Conservation (phyloP, 73 alveolate genomes). For the Diophrys appendiculata region DNA sequence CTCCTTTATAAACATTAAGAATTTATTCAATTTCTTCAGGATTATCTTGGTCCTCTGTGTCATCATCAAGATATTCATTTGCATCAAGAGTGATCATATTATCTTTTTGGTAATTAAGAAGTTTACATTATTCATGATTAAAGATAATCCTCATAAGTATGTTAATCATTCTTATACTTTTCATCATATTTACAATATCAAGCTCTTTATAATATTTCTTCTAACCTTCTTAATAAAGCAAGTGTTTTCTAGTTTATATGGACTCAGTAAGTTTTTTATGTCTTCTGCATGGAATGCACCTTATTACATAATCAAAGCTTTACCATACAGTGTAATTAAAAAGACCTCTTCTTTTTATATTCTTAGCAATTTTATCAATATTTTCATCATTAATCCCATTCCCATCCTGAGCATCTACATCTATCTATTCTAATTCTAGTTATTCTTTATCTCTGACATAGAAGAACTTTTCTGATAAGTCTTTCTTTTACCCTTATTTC, state of each 20-base stretch:
- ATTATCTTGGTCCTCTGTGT: too few relatives aligned
- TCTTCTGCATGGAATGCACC: slow-evolving; percentile 5
- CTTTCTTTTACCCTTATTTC: background rate
- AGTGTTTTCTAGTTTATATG: background rate
- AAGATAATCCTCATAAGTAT: too few relatives aligned
- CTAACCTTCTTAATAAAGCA: background rate
- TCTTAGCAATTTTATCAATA: background rate
- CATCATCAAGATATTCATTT: too few relatives aligned
- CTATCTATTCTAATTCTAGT: background rate
- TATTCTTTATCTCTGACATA: background rate
- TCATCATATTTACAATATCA: background rate
- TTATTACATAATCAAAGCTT: background rate
- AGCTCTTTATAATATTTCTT: background rate
- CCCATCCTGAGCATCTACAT: too few relatives aligned
- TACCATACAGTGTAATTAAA: background rate
- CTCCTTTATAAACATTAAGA: too few relatives aligned
- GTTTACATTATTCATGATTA: too few relatives aligned
- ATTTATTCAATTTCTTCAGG: too few relatives aligned
- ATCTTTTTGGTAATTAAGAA: too few relatives aligned
- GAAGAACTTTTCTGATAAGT: background rate
- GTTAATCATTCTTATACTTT: background rate
- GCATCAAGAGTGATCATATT: too few relatives aligned
- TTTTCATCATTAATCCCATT: background rate
- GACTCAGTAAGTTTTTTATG: background rate
- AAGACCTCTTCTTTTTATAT: background rate